Conservation (phyloP, 2,329 filamentous ascomycete genomes). For the Talaromyces rugulosus region DNA sequence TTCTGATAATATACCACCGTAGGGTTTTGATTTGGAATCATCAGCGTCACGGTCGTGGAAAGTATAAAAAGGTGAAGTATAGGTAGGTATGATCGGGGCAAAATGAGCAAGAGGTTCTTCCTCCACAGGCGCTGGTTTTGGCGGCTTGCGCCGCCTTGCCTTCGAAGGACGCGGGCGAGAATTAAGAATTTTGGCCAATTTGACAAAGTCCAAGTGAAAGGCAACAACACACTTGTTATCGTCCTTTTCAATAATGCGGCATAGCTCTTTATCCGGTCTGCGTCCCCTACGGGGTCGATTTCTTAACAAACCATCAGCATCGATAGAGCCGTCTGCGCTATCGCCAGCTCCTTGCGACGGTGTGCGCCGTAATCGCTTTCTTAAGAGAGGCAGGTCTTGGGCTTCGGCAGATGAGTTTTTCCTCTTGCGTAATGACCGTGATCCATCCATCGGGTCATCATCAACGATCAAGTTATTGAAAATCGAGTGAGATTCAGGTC, state of each 20-base stretch:
- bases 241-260: slow-evolving; percentile 37
- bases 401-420: slow-evolving; percentile 69
- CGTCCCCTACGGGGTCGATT: slow-evolving; percentile 58
- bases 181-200: slow-evolving; percentile 58
- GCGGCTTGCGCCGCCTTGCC: slow-evolving; percentile 44
- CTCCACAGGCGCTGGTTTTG: slow-evolving; percentile 36
- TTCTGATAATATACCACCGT: slow-evolving; percentile 88
- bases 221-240: slow-evolving; percentile 52
- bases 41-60: slow-evolving; percentile 87
- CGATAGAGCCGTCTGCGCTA: slow-evolving; percentile 17
- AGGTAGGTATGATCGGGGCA: slow-evolving; percentile 58
- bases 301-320: slow-evolving; percentile 20
- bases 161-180: slow-evolving; percentile 52
- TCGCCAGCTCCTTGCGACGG: slow-evolving; percentile 18
- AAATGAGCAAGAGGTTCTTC: slow-evolving; percentile 52
- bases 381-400: slow-evolving; percentile 48
- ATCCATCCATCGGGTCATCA: slow-evolving; percentile 70
- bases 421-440: slow-evolving; percentile 74
- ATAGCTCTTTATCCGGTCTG: slow-evolving; percentile 37
- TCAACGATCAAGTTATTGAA: slow-evolving; percentile 70
- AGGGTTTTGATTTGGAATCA: slow-evolving; percentile 86
- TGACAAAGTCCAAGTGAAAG: slow-evolving; percentile 54
- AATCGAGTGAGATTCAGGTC: slow-evolving; percentile 69
- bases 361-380: slow-evolving; percentile 41
- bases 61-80: slow-evolving; percentile 77